Conservation (phyloP, 208 protist species). For the Wallacemonas rigidus region DNA sequence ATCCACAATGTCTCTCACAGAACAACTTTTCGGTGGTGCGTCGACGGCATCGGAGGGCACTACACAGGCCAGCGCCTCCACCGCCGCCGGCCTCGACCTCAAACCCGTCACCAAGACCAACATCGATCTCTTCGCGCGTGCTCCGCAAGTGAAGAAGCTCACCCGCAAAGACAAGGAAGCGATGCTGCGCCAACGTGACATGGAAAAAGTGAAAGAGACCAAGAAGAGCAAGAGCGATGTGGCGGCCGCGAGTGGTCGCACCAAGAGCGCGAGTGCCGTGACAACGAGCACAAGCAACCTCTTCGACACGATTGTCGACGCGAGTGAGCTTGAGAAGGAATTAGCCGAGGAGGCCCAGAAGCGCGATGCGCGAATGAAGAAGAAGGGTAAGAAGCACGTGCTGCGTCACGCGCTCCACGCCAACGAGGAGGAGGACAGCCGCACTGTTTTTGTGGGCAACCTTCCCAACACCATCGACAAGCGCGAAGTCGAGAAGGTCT, state of each 20-base stretch:
- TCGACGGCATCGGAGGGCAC: conserved; percentile 14
- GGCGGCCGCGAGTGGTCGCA: conserved; percentile 12
- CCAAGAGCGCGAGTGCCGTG: conserved; percentile 8
- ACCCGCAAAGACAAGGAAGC: conserved; percentile 76
- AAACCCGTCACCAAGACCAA: conserved; percentile 63
- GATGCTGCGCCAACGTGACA: conserved; percentile 36
- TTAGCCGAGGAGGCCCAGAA: conserved; percentile 30
- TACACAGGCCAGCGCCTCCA: neutral
- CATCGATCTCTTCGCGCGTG: conserved; percentile 80
- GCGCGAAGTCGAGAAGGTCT: conserved; percentile 72
- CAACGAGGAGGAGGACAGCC: conserved; percentile 84
- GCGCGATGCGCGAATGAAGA: conserved; percentile 35
- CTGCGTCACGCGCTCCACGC: conserved; percentile 77
- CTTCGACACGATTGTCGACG: conserved; percentile 56
- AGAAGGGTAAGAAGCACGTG: conserved; percentile 53
- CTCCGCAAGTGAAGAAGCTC: conserved; percentile 85
- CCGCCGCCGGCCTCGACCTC: conserved; percentile 48
- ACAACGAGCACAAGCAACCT: conserved; percentile 17
- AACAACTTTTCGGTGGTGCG: conserved; percentile 38
- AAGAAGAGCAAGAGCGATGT: conserved; percentile 15
- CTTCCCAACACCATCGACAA: conserved; percentile 82
- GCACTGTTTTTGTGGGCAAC: conserved; percentile 92
- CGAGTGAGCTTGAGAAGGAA: conserved; percentile 33
- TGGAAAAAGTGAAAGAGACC: conserved; percentile 26
- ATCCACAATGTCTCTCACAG: conserved; percentile 37